A percentile compares a stretch with the other conserved stretches of the same genome.
phyloP scores from a whole-genome alignment of 768 basidiomycete species.

The Boletus reticulatus region DNA sequence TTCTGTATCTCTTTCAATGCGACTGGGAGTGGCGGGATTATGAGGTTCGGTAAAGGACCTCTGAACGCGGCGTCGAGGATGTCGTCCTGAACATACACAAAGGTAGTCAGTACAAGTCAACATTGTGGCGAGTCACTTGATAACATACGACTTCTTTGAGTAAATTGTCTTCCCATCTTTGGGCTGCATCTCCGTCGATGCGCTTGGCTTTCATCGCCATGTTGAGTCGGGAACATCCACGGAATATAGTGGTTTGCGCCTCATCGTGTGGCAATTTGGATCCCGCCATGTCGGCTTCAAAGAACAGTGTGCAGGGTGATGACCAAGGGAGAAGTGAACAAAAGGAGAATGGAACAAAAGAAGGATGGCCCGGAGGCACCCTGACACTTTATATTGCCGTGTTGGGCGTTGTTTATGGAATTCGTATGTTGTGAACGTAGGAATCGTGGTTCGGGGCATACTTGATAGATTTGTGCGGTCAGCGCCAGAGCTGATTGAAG shows the following conservation, averaged over 20 bases:
- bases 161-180: conserved; percentile 2
- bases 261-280: neutral
- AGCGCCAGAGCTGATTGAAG: too few relatives aligned
- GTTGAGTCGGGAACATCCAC: conserved; percentile 1
- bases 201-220: neutral
- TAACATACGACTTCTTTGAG: conserved; percentile 10
- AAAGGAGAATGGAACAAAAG: too few relatives aligned
- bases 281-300: too few relatives aligned
- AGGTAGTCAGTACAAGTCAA: too few relatives aligned
- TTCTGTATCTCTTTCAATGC: conserved; percentile 6
- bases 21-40: conserved; percentile 1
- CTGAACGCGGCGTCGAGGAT: neutral
- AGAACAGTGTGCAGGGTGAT: too few relatives aligned
- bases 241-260: neutral
- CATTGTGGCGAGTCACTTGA: too few relatives aligned
- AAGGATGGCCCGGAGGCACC: too few relatives aligned
- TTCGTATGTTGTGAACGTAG: too few relatives aligned
- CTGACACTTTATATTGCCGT: neutral
- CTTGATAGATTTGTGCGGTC: too few relatives aligned
- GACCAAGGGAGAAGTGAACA: too few relatives aligned
- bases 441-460: too few relatives aligned
- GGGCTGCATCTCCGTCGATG: neutral
- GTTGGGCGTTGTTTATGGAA: neutral
- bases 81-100: neutral
- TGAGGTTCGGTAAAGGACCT: neutral